Evolutionary conservation across 164 flowering plant genomes (phyloP).

Genomic region (Buxus sempervirens): DNA sequence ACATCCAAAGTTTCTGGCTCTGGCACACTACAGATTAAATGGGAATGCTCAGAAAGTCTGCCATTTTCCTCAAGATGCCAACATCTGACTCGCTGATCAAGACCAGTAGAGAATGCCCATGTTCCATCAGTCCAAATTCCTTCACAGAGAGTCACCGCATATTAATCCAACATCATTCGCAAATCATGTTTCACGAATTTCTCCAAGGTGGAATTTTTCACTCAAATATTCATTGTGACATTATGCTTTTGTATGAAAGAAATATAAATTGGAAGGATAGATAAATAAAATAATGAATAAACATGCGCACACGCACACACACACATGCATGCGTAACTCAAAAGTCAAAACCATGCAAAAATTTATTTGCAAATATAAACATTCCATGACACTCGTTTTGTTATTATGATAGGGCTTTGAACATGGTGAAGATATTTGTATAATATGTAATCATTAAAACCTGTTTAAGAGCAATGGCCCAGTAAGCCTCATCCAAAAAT

Average conservation of each 20-base stretch:
- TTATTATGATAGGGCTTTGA: too few species aligned
- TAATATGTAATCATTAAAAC: neutral
- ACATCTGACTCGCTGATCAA: slow-evolving; percentile 92
- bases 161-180: neutral
- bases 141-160: slow-evolving; percentile 22
- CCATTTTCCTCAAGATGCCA: slow-evolving; percentile 54
- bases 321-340: too few species aligned
- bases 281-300: too few species aligned
- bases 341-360: too few species aligned
- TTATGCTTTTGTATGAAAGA: too few species aligned
- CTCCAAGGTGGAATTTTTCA: neutral
- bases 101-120: slow-evolving; percentile 93
- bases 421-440: neutral
- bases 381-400: too few species aligned
- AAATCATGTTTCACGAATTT: neutral
- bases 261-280: too few species aligned
- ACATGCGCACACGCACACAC: too few species aligned
- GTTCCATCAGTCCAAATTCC: slow-evolving; percentile 94
- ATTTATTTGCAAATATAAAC: too few species aligned
- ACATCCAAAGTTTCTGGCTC: slow-evolving; percentile 94
- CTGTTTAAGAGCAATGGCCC: neutral
- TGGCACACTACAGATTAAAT: slow-evolving; percentile 71
- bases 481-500: neutral
- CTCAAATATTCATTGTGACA: neutral
- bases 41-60: slow-evolving; percentile 51